Conservation (phyloP, 108 stramenopile species). For the Bacterosira constricta region DNA sequence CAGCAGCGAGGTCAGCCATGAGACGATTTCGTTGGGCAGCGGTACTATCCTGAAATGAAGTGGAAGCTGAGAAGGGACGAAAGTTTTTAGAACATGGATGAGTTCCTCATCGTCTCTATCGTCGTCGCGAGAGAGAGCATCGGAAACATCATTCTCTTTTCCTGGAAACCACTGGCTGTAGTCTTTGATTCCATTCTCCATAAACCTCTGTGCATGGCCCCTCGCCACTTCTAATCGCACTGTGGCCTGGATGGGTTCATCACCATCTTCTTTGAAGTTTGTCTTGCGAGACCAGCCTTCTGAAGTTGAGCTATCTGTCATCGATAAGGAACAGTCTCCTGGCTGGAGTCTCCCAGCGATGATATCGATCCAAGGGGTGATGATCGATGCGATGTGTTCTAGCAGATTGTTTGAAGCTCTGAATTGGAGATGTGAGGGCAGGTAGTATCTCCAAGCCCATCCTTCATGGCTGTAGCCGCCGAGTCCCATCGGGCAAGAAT, state of each 20-base stretch:
- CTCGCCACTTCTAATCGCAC: slow-evolving; percentile 3
- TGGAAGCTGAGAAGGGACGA: neutral
- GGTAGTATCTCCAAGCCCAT: slow-evolving; percentile 23
- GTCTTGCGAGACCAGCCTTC: slow-evolving; percentile 18
- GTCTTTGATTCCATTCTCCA: too few species aligned
- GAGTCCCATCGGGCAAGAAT: slow-evolving; percentile 30
- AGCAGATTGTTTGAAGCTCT: slow-evolving; percentile 33
- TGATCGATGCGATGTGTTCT: neutral
- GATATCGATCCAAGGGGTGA: neutral
- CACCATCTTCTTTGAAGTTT: slow-evolving; percentile 8
- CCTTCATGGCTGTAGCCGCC: slow-evolving; percentile 34
- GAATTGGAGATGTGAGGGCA: slow-evolving; percentile 4
- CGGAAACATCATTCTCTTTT: neutral
- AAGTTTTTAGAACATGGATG: neutral
- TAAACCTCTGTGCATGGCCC: too few species aligned
- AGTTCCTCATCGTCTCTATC: neutral
- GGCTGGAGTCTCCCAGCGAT: neutral
- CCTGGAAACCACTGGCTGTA: too few species aligned
- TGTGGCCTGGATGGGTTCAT: slow-evolving; percentile 9
- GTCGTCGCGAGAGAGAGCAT: neutral
- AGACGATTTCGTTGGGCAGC: neutral
- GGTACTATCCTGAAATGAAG: neutral
- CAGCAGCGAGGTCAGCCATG: slow-evolving; percentile 2
- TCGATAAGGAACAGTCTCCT: neutral
- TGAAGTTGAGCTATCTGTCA: slow-evolving; percentile 13